Percentiles rank a stretch among this genome's conserved stretches.
Evolutionary conservation across 2,329 filamentous ascomycete species (phyloP).

Genomic region (Lasiodiplodia hormozganensis): DNA sequence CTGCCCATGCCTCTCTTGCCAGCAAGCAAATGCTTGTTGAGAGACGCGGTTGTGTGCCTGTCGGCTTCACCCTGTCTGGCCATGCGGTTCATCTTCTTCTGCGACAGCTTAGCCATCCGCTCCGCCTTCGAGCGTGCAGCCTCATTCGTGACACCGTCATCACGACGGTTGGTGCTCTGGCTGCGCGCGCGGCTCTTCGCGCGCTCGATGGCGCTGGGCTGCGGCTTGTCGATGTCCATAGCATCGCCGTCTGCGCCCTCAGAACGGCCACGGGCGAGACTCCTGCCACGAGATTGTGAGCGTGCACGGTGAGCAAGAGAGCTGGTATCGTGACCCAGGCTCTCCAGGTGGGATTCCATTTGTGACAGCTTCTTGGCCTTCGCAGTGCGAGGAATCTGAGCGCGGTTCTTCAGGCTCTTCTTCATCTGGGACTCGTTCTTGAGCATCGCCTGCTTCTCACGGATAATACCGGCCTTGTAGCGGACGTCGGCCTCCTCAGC

Average conservation of each 20-base stretch:
- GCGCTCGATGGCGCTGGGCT: constrained; percentile 50
- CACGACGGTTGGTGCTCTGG: constrained; percentile 71
- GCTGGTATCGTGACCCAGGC: constrained; percentile 83
- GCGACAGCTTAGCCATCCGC: constrained; percentile 83
- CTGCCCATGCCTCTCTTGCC: constrained; percentile 96
- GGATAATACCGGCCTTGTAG: constrained; percentile 92
- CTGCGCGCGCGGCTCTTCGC: constrained; percentile 76
- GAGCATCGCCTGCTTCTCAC: constrained; percentile 91
- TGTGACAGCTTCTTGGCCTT: constrained; percentile 83
- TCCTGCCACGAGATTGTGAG: constrained; percentile 75
- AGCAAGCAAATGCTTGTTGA: constrained; percentile 89
- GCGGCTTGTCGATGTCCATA: constrained; percentile 69
- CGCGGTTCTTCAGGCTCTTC: constrained; percentile 96
- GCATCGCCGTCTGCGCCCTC: constrained; percentile 61
- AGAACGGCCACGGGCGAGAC: constrained; percentile 66
- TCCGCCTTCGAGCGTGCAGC: constrained; percentile 78
- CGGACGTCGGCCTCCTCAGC: constrained; percentile 86
- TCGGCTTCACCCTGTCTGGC: constrained; percentile 96
- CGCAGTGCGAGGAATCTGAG: constrained; percentile 84
- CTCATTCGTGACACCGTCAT: constrained; percentile 77
- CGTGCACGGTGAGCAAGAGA: constrained; percentile 76
- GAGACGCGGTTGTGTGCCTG: constrained; percentile 79
- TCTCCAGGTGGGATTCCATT: constrained; percentile 85
- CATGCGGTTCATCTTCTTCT: constrained; percentile 99
- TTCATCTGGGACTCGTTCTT: constrained; percentile 94